Conservation (phyloP, 2,329 filamentous ascomycete genomes). For the Cladophialophora yegresii region DNA sequence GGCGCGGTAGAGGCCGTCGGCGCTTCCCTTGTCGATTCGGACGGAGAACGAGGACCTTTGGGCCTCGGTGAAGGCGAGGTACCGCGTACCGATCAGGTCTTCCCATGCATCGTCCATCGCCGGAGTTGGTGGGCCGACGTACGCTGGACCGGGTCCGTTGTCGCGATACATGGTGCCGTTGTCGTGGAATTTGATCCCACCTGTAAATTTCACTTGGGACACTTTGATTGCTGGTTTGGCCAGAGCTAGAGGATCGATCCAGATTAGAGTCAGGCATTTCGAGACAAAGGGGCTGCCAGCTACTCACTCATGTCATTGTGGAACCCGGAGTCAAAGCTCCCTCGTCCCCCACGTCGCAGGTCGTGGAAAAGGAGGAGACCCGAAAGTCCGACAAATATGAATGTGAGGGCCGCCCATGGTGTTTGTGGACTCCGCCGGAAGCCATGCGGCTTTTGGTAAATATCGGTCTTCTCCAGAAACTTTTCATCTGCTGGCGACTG, state of each 20-base stretch:
- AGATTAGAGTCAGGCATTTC: not conserved
- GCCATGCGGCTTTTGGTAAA: not conserved
- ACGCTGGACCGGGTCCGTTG: constrained; percentile 4
- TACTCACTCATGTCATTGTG: constrained; percentile 9
- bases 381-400: constrained; percentile 5
- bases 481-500: not conserved
- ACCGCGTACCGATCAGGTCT: constrained; percentile 10
- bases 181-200: constrained; percentile 5
- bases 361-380: constrained; percentile 5
- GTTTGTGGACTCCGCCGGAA: not conserved
- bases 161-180: constrained; percentile 9
- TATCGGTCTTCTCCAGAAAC: not conserved
- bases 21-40: constrained; percentile 11
- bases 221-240: constrained; percentile 9
- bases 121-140: constrained; percentile 2
- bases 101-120: constrained; percentile 12
- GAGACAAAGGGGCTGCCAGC: not conserved
- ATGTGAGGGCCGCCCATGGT: constrained; percentile 3
- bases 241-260: not conserved
- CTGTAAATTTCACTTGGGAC: constrained; percentile 8
- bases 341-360: constrained; percentile 3
- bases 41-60: constrained; percentile 5
- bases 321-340: not conserved
- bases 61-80: constrained; percentile 4
- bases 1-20: constrained; percentile 5